Evolutionary conservation across 768 basidiomycete genomes (phyloP).

Genomic region (Suillus subluteus): DNA sequence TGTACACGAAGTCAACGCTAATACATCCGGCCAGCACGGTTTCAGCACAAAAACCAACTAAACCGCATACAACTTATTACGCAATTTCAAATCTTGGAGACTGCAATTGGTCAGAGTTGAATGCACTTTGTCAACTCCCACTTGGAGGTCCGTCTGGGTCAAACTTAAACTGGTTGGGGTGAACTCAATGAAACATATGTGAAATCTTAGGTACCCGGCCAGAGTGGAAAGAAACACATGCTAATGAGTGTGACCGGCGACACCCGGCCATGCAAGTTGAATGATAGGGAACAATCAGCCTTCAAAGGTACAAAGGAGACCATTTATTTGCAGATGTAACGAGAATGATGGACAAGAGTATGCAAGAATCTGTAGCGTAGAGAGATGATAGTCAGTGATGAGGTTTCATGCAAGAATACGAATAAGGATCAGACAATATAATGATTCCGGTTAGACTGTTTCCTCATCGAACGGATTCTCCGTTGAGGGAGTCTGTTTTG

Average conservation of each 20-base stretch:
- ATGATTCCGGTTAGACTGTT: conserved; percentile 88
- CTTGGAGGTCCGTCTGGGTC: not conserved
- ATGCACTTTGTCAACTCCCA: not conserved
- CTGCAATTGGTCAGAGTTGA: not conserved
- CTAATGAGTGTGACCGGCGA: not conserved
- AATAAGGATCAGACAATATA: conserved; percentile 63
- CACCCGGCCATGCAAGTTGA: not conserved
- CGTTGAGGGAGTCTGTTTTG: conserved; percentile 92
- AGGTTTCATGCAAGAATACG: conserved; percentile 15
- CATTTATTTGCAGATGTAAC: not conserved
- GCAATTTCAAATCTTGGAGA: not conserved
- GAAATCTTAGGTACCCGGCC: not conserved
- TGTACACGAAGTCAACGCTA: not conserved
- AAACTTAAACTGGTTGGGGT: not conserved
- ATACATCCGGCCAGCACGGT: not conserved
- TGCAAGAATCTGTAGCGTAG: not conserved
- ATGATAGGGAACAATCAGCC: not conserved
- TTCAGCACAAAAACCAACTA: not conserved
- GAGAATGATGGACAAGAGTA: not conserved
- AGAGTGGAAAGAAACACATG: not conserved
- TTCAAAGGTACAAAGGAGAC: not conserved
- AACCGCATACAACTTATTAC: not conserved
- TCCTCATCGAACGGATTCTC: conserved; percentile 74
- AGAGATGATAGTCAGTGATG: not conserved
- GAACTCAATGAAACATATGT: too few species aligned